Evolutionary conservation across 768 basidiomycete species (phyloP), one percentile per base, ranked within the genome.

Genomic region (Panus rudis): DNA sequence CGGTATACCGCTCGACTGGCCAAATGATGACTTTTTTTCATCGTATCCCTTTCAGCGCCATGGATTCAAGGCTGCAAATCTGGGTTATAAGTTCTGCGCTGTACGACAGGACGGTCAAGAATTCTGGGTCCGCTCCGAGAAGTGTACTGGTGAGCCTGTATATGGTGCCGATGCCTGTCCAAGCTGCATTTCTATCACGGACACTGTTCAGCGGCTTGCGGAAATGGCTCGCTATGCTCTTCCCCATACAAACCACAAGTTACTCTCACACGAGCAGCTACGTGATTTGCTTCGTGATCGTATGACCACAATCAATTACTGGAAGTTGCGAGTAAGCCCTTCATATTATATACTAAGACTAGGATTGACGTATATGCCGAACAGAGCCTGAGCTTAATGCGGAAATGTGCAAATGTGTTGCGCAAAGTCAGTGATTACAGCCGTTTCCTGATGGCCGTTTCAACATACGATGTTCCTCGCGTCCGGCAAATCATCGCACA

Each of bases 401-500:
- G 37, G 8, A 5, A 24, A 19, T 37, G 23, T 24, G 35, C 27
- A 3, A 25, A 11, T 6, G 4, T 46, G 6, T 6, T 46, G 19
- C 4, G 25, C 8, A 39, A 28, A 25, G 23, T 46, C 6, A 23
- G 27, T 16, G 39, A 49, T 20, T 27, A 16, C 38, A 38, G 25
- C 21, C 38, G 47, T 11, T 50, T 50, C 25, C 4, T 48, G 13
- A 50, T 50, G 48, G 45, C 45, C 17, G 31, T 52, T 17, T 55
- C 52, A 2, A 47, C 43, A 7, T 21, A 48, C 12, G 47, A 58
- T 31, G 50, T 64, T 11, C 63, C 60, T 2, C 59, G 41, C 2
- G 46, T 64, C 8, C 53, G 54, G 17, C 57, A 55, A 11, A 50
- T 64, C 14, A 49, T 64, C 32, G 44, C 41, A 25, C 55, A 56